phyloP scores from a whole-genome alignment of 768 basidiomycete genomes.

The Lactarius pseudohatsudake region DNA sequence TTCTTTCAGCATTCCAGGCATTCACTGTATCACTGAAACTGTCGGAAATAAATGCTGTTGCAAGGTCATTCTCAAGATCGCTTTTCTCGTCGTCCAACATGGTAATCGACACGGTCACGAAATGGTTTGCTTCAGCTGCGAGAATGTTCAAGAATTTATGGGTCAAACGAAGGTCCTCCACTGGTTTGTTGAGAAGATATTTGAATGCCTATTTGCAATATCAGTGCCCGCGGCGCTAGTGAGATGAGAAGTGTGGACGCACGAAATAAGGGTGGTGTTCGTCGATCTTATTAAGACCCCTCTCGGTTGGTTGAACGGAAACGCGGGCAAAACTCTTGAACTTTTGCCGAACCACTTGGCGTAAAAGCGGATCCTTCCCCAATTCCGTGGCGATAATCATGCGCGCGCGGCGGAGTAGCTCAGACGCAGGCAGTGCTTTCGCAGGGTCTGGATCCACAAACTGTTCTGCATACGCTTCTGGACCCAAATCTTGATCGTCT shows the following conservation, averaged over 20 bases:
- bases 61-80: conserved; percentile 73
- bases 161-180: conserved; percentile 63
- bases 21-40: conserved; percentile 80
- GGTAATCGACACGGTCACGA: conserved; percentile 74
- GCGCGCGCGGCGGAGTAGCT: conserved; percentile 69
- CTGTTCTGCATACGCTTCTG: conserved; percentile 80
- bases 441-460: conserved; percentile 69
- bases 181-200: conserved; percentile 80
- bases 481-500: conserved; percentile 80
- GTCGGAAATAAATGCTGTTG: conserved; percentile 80
- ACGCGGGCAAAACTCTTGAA: conserved; percentile 77
- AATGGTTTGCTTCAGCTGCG: conserved; percentile 83
- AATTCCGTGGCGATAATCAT: conserved; percentile 88
- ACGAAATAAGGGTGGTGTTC: conserved; percentile 73
- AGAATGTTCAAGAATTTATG: conserved; percentile 91
- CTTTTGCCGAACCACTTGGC: conserved; percentile 69
- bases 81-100: conserved; percentile 61
- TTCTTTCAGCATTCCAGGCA: conserved; percentile 89
- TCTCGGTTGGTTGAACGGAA: conserved; percentile 83
- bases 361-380: conserved; percentile 87
- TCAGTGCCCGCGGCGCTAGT: neutral
- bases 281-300: conserved; percentile 75
- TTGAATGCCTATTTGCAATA: conserved; percentile 76
- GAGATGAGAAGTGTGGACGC: conserved; percentile 34
- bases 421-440: conserved; percentile 59